phyloP scores from a whole-genome alignment of 352 stramenopile genomes.

The Elongisporangium undulatum region DNA sequence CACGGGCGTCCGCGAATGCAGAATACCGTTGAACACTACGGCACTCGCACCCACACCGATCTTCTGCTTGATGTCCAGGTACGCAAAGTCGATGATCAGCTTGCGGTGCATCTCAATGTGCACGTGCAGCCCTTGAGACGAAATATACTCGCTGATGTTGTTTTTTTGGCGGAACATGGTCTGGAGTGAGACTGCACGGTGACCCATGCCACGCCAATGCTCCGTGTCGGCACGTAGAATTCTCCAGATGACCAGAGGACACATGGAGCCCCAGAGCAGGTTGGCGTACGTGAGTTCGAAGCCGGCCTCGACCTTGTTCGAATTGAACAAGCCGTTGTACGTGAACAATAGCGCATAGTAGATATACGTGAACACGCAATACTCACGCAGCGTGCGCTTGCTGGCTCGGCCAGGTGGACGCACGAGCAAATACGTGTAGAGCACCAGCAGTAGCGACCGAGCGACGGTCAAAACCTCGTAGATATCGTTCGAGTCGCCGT shows the following conservation, averaged over 20 bases:
- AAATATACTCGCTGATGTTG: conserved; percentile 24
- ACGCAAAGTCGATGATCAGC: conserved; percentile 72
- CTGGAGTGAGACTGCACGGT: conserved; percentile 19
- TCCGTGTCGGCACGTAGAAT: conserved; percentile 45
- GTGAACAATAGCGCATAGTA: conserved; percentile 29
- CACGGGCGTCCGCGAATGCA: conserved; percentile 28
- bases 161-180: conserved; percentile 19
- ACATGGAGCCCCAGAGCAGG: conserved; percentile 15
- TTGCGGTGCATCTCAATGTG: conserved; percentile 70
- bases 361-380: conserved; percentile 26
- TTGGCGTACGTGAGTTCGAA: conserved; percentile 29
- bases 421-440: conserved; percentile 21
- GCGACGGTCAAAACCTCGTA: conserved; percentile 15
- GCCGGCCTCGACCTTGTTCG: conserved; percentile 12
- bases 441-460: conserved; percentile 11
- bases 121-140: conserved; percentile 48
- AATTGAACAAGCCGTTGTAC: conserved; percentile 28
- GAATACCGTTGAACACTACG: conserved; percentile 39
- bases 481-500: conserved; percentile 8
- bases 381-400: conserved; percentile 26
- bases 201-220: conserved; percentile 36
- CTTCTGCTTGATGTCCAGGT: conserved; percentile 47
- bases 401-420: conserved; percentile 18
- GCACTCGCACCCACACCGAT: conserved; percentile 44
- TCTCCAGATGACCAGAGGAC: conserved; percentile 22